Evolutionary conservation across 495 filamentous ascomycete genomes (phyloP).

Genomic region (Extremus antarcticus): DNA sequence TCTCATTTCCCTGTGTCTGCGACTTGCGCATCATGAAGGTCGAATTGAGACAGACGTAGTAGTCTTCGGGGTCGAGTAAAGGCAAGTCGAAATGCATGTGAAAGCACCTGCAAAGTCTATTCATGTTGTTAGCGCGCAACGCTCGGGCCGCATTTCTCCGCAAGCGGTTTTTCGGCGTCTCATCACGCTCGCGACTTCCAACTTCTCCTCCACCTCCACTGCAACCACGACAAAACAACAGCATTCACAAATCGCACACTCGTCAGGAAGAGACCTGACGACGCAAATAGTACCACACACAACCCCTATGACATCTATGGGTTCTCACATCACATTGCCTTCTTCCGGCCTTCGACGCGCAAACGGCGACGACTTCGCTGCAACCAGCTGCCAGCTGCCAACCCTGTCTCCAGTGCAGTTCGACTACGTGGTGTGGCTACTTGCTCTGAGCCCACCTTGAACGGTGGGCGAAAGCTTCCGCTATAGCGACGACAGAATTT

Average conservation of each 20-base stretch:
- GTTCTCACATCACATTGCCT: conserved; percentile 1
- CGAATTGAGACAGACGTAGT: too few species aligned
- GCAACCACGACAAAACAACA: background rate
- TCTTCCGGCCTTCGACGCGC: conserved; percentile 3
- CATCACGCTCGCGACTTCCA: background rate
- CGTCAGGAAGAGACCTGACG: conserved; percentile 15
- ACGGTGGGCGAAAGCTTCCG: conserved; percentile 35
- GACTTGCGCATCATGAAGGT: too few species aligned
- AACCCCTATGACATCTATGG: conserved; percentile 13
- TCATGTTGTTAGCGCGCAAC: too few species aligned
- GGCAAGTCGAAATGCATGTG: too few species aligned
- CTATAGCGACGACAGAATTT: background rate
- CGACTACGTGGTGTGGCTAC: conserved; percentile 34
- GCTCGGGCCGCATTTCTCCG: background rate
- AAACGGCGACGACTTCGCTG: conserved; percentile 4
- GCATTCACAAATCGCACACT: background rate
- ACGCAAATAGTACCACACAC: background rate
- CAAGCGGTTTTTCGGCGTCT: background rate
- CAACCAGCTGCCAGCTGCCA: background rate
- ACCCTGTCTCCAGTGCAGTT: conserved; percentile 26
- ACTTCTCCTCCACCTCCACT: background rate
- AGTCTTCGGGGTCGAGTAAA: too few species aligned
- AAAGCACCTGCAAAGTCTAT: too few species aligned
- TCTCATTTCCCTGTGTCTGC: too few species aligned
- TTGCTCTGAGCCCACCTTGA: conserved; percentile 37